Conservation (phyloP, 345 rosid genomes). For the Gynandropsis gynandra region DNA sequence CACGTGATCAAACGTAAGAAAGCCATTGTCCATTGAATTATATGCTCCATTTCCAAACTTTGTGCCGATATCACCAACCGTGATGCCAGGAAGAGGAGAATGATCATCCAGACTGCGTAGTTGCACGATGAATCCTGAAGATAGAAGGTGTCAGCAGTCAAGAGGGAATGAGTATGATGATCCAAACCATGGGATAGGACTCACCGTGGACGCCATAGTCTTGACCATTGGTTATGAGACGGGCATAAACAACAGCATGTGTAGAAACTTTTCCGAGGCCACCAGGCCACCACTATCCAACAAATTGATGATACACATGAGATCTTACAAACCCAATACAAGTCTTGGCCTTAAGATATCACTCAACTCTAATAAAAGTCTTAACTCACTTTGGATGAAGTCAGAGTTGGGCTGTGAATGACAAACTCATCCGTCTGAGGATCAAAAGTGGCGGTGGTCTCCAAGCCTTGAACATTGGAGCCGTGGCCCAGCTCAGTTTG, state of each 20-base stretch:
- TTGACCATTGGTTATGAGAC: slow-evolving; percentile 63
- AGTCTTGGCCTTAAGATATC: background rate
- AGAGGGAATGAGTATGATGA: background rate
- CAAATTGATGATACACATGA: slow-evolving; percentile 3
- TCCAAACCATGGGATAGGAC: background rate
- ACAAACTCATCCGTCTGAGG: slow-evolving; percentile 84
- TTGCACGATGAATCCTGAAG: slow-evolving; percentile 89
- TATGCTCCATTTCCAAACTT: slow-evolving; percentile 93
- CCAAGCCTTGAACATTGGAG: slow-evolving; percentile 98
- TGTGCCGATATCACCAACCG: slow-evolving; percentile 87
- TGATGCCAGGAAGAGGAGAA: slow-evolving; percentile 89
- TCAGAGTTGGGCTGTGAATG: slow-evolving; percentile 82
- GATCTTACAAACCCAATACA: background rate
- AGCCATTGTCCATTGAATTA: slow-evolving; percentile 94
- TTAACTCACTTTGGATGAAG: slow-evolving; percentile 89
- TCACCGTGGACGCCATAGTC: slow-evolving; percentile 92
- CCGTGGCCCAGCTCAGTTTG: slow-evolving; percentile 99
- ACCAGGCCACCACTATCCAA: slow-evolving; percentile 98
- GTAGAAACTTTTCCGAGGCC: slow-evolving; percentile 90
- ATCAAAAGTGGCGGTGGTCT: slow-evolving; percentile 97
- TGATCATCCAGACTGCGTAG: slow-evolving; percentile 92
- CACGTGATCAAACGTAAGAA: slow-evolving; percentile 80
- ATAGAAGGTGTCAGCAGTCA: slow-evolving; percentile 18
- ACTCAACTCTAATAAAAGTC: too few relatives aligned
- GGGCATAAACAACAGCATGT: slow-evolving; percentile 91